Evolutionary conservation across 108 stramenopile species (phyloP), one percentile per base, ranked within the genome.

Genomic region (Cyclotella atomus): DNA sequence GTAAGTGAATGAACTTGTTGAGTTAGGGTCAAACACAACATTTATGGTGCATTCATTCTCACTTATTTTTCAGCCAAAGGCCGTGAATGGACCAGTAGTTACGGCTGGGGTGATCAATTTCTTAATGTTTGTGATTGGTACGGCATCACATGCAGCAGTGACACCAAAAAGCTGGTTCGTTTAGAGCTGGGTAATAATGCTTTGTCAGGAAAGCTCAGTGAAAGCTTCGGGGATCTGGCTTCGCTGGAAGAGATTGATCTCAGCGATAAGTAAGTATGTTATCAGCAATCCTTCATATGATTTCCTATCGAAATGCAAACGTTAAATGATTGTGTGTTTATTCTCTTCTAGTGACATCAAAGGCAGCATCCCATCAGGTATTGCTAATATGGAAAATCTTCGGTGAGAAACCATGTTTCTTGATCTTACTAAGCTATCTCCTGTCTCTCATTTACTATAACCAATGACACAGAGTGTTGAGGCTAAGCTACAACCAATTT

Each of bases 291-390:
- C 35, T 9, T 59, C 55, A 20, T 0, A 20, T 20, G 47, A 52
- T 35, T 23, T 17, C 27, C 43, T 21, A 2, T 3, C 27, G 49
- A 19, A 65, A n/a, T 0, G 9, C 27, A n/a, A 17, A n/a, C 30
- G 25, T 64, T 36, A n/a, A 17, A 16, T n/a, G 5, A n/a, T n/a
- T n/a, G n/a, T n/a, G n/a, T n/a, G n/a, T n/a, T n/a, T n/a, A n/a
- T n/a, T n/a, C n/a, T n/a, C n/a, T n/a, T n/a, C n/a, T n/a, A n/a
- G n/a, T 7, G 41, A 59, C 34, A 63, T 47, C 24, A 65, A 76
- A 67, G 92, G 92, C n/a, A 45, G 76, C 2, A 65, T 95, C 43
- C 89, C 93, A 52, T 17, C 60, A 0, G 73, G 74, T 27, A 81
- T 95, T 35, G 85, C n/a, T n/a, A n/a, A n/a, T n/a, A n/a, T n/a